These are phyloP conservation scores for Jackrogersella multiformis DNA, from an alignment of 495 filamentous ascomycete species.

Conservation along the genomic window DNA sequence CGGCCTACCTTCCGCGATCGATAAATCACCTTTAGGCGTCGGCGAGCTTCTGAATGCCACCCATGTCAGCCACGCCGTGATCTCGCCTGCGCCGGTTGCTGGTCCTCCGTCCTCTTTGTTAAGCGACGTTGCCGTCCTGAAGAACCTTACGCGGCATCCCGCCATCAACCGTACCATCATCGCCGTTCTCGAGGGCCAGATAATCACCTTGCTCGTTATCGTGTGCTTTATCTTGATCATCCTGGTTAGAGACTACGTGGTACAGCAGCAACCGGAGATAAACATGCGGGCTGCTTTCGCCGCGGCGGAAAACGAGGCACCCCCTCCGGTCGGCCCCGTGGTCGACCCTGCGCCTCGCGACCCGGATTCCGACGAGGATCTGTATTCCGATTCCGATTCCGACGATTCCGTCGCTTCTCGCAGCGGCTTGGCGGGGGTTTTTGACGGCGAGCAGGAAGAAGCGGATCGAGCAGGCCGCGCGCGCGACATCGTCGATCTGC, in stretches of 20 bases:
- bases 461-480: slow-evolving; percentile 10
- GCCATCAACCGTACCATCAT: slow-evolving; percentile 82
- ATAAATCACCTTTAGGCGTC: slow-evolving; percentile 15
- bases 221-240: slow-evolving; percentile 94
- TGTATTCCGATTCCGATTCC: slow-evolving; percentile 11
- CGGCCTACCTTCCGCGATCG: slow-evolving; percentile 25
- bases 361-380: slow-evolving; percentile 20
- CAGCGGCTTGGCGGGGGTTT: background rate
- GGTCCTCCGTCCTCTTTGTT: slow-evolving; percentile 61
- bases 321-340: slow-evolving; percentile 45
- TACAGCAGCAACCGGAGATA: slow-evolving; percentile 91
- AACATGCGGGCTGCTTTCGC: slow-evolving; percentile 66
- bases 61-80: slow-evolving; percentile 17
- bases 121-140: slow-evolving; percentile 76
- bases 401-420: slow-evolving; percentile 14
- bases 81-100: slow-evolving; percentile 21
- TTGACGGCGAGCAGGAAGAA: slow-evolving; percentile 19
- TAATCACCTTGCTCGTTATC: slow-evolving; percentile 91
- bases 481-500: slow-evolving; percentile 14
- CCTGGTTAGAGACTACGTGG: slow-evolving; percentile 95
- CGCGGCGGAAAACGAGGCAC: slow-evolving; percentile 61
- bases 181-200: slow-evolving; percentile 86
- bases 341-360: slow-evolving; percentile 19
- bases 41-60: slow-evolving; percentile 35
- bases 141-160: slow-evolving; percentile 74